Evolutionary conservation across 495 filamentous ascomycete species (phyloP), one percentile per base, ranked within the genome.

Genomic region (Neurospora tetrasperma): DNA sequence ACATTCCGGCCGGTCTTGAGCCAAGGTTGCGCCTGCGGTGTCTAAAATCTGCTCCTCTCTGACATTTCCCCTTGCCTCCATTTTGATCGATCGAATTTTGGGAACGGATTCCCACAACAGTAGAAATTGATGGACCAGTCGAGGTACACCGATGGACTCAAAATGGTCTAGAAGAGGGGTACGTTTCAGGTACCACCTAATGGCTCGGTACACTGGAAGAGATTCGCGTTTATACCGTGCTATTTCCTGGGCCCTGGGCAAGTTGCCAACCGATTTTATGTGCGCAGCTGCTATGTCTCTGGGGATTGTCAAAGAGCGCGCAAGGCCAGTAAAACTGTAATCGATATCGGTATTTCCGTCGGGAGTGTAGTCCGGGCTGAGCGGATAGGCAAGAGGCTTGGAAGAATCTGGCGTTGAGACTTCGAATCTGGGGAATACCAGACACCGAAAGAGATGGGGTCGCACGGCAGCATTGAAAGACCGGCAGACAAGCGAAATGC

Each of bases 271-370:
- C 43, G 41, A 14, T 42, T 20, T 1, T 20, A 54, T 12, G 1
- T 23, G 46, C n/a, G 46, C 0, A 23, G 44, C 44, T 48, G 44
- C 44, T 0, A 48, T 48, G n/a, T 48, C 44, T 23, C 44, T 48
- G 1, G 44, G 44, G 1, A 48, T 48, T 20, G 0, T 23, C 0
- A 23, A 5, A 2, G 44, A 48, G 44, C 18, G 44, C 9, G 44
- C 44, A 48, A 0, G 4, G 9, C 0, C 0, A 23, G 46, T 54
- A 54, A 23, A 54, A 1, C 0, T 12, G 0, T n/a, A 54, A n/a
- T 23, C 46, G 12, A 54, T 54, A 2, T 10, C 46, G 46, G 9
- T 0, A 0, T 11, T 12, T 12, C 5, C 0, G 20, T 12, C 46
- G 46, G 20, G 9, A 48, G 9, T 48, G 44, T 54, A 54, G 20